A percentile compares a stretch with the other conserved stretches of the same genome.
Evolutionary conservation across 139 green algal species (phyloP).

Genomic region (Closterium sp.): DNA sequence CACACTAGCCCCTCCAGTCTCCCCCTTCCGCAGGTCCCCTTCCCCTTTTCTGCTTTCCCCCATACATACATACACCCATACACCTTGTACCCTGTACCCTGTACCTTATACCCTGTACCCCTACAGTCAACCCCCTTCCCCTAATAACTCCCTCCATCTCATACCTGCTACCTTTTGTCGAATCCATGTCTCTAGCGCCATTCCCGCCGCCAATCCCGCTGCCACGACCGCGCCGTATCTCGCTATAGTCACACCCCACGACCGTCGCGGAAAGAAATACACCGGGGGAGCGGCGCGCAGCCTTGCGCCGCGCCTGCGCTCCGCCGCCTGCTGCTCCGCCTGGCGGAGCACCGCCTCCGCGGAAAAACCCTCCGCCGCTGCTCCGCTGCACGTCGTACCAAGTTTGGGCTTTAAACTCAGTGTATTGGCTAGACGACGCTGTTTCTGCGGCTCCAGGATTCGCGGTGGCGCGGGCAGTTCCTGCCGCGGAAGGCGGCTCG

Average conservation of each 20-base stretch:
- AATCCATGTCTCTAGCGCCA: slow-evolving; percentile 1
- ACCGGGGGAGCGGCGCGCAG: background rate
- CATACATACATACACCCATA: too few relatives aligned
- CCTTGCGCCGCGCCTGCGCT: background rate
- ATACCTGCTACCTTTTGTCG: background rate
- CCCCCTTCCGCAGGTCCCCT: too few relatives aligned
- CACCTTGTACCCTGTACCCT: too few relatives aligned
- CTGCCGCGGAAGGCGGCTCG: background rate
- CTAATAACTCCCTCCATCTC: background rate
- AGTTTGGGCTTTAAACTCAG: background rate
- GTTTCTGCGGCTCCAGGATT: background rate
- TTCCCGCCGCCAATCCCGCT: background rate
- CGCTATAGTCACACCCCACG: background rate
- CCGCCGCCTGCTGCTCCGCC: background rate
- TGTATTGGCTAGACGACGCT: background rate
- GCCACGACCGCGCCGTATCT: background rate
- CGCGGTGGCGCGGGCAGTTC: background rate
- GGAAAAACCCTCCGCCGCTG: background rate
- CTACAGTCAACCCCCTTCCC: background rate
- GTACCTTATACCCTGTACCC: background rate
- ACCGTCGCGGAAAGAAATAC: background rate
- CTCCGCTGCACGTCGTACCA: background rate
- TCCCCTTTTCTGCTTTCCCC: too few relatives aligned
- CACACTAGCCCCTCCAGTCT: background rate
- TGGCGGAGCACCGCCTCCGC: background rate